These are phyloP conservation scores for Barbarea vulgaris DNA, from an alignment of 345 rosid species.

Conservation along the genomic window DNA sequence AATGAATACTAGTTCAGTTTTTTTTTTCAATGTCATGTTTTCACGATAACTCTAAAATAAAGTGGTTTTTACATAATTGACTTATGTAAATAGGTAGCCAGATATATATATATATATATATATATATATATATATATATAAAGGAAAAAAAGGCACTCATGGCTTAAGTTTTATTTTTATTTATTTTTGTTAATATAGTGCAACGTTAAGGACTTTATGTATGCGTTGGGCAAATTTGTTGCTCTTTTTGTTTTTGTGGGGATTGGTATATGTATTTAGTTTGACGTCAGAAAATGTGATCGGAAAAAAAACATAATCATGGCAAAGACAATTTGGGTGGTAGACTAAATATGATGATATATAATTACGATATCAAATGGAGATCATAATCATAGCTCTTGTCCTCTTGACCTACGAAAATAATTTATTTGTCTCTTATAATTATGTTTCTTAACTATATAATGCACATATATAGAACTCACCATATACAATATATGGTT, in stretches of 20 bases:
- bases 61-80: not conserved
- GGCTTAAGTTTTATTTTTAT: not conserved
- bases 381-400: slow-evolving; percentile 32
- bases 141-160: not conserved
- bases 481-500: not conserved
- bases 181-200: not conserved
- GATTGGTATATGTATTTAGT: slow-evolving; percentile 12
- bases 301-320: slow-evolving; percentile 38
- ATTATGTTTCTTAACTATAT: slow-evolving; percentile 5
- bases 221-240: not conserved
- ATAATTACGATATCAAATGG: slow-evolving; percentile 32
- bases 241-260: slow-evolving; percentile 9
- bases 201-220: not conserved
- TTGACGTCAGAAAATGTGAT: slow-evolving; percentile 31
- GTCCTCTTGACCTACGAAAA: slow-evolving; percentile 28
- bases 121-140: no score
- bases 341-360: slow-evolving; percentile 23
- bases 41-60: not conserved
- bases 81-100: not conserved
- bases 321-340: slow-evolving; percentile 35
- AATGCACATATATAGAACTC: not conserved
- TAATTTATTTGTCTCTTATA: slow-evolving; percentile 28
- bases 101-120: not conserved
- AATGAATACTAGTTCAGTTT: not conserved
- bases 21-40: not conserved